Evolutionary conservation across 1,284 basidiomycete genomes (phyloP), one percentile per base, ranked within the genome.

Genomic region (Malassezia japonica): DNA sequence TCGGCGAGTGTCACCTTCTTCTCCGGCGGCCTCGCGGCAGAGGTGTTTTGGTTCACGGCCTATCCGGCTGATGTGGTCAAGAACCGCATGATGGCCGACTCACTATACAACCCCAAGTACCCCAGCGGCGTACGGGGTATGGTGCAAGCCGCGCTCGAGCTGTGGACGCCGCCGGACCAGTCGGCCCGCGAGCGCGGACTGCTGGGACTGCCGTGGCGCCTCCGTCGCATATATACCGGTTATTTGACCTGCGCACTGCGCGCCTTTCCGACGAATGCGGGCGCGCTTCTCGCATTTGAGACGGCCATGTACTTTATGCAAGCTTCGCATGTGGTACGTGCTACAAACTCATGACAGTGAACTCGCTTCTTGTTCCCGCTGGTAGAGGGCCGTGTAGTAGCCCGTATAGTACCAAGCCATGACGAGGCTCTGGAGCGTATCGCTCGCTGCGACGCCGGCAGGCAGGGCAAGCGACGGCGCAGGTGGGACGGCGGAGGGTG

Each of bases 11-110:
- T 83, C 5, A 85, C 82, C 57, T 85, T 86, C 67, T 68, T 85
- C 15, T 79, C 83, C 2, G 84, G 84, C 20, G 72, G 69, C 0
- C 34, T 74, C 2, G 64, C 57, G 1, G 70, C 72, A 18, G 74
- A 75, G 42, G 45, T 70, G 2, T 76, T 72, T 48, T 75, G 75
- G 74, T 48, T 79, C 16, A 80, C 82, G 74, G 83, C 80, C 16
- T 84, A 85, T 41, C 83, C 84, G 0, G 80, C 82, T 24, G 85
- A 87, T 71, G 84, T 83, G 62, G 76, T 85, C 55, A 87, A 87
- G 50, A 68, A 70, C 35, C 64, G 75, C 2, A 55, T 75, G 55
- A 75, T 76, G 75, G 67, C 72, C 33, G 75, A 75, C 51, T 61
- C 61, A 77, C 81, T 86, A 78, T 76, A 79, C 62, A 76, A 74